Evolutionary conservation across 345 rosid species (phyloP), one percentile per base, ranked within the genome.

Genomic region (Sisymbrium irio): DNA sequence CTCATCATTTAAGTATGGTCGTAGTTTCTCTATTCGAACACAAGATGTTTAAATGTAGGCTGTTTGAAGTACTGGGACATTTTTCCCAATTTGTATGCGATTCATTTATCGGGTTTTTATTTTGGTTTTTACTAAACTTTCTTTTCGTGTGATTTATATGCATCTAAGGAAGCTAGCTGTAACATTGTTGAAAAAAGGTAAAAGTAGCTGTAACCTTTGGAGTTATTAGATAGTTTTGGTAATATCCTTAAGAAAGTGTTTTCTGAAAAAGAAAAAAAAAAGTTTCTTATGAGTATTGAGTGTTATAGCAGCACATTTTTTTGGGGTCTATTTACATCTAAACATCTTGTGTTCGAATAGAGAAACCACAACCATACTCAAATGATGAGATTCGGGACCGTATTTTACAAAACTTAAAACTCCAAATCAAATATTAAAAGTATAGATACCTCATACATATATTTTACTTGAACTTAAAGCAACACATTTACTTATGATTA

Each of bases 151-250:
- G 39, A 51, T 37, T 14, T 14, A 3, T 58, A 2, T 54, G 47
- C 41, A 37, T 65, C 12, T 72, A 17, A 25, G 57, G 44, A 42
- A 64, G 14, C 10, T 60, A 68, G 78, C 74, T 67, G 78, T 59
- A 32, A 59, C 28, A 0, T 42, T 30, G 55, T 44, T 63, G 10
- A 39, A 6, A 8, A 47, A 3, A 3, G 51, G n/a, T 2, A 39
- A 25, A 49, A 15, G 46, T 53, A 50, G 74, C 78, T 67, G 78
- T 51, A 41, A 60, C 47, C n/a, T 75, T 28, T 65, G 73, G 61
- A 67, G 35, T 59, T 75, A 75, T 49, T 59, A 22, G 56, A 61
- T 51, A 0, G 9, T 60, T 75, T 44, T 50, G 62, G 73, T 19
- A 59, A 66, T 5, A 57, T 49, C 59, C 36, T 28, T 28, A 41